These are phyloP conservation scores for Eucalyptus guilfoylei DNA, from an alignment of 345 rosid species.

Conservation along the genomic window DNA sequence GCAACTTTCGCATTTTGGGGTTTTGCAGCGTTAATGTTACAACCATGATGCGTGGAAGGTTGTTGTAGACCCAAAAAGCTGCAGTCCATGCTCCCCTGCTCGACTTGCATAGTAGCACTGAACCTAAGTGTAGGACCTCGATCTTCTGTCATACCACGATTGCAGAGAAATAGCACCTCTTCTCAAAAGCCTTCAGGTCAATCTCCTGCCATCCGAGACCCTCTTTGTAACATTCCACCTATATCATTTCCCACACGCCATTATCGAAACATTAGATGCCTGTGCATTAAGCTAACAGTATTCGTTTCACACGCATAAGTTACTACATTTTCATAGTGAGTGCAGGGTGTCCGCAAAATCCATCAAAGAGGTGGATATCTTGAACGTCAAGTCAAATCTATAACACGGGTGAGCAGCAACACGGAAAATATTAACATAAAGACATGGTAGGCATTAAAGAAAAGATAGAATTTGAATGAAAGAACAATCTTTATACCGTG, in stretches of 20 bases:
- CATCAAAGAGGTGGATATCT: neutral
- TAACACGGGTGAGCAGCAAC: neutral
- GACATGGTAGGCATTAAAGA: neutral
- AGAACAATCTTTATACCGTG: conserved; percentile 1
- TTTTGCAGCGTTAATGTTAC: neutral
- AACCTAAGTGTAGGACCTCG: neutral
- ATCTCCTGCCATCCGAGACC: conserved; percentile 17
- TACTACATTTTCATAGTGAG: neutral
- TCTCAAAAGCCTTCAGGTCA: conserved; percentile 12
- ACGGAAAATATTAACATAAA: neutral
- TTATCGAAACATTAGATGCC: neutral
- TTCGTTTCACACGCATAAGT: neutral
- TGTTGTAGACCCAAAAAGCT: neutral
- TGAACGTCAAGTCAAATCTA: neutral
- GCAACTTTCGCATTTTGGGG: neutral
- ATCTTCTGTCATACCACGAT: neutral
- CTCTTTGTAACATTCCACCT: conserved; percentile 24
- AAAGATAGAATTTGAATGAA: neutral
- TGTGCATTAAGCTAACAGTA: neutral
- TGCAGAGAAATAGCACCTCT: conserved; percentile 16
- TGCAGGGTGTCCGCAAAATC: neutral
- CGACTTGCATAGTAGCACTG: neutral
- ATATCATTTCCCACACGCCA: neutral
- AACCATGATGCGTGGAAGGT: neutral
- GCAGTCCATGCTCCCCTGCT: neutral